A percentile compares a stretch with the other conserved stretches of the same genome.
Evolutionary conservation across 441 rosid genomes (phyloP).

Genomic region (Capsella rubella): DNA sequence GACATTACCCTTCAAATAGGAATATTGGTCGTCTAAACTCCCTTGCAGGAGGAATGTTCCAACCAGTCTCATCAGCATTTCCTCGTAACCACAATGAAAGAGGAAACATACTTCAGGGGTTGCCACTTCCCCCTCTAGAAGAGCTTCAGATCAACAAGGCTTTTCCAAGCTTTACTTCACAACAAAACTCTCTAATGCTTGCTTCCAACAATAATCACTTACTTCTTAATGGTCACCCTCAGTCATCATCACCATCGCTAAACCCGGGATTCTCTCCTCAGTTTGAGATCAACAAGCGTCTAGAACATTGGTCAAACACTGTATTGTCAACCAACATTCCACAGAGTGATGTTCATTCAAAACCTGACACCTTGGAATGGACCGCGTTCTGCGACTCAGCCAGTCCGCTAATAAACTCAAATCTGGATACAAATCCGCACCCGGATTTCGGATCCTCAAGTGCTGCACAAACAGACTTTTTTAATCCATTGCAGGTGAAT

Average conservation of each 20-base stretch:
- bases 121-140: constrained; percentile 64
- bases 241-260: constrained; percentile 37
- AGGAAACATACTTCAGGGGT: constrained; percentile 66
- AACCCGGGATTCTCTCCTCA: constrained; percentile 53
- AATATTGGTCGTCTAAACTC: constrained; percentile 69
- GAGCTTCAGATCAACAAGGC: constrained; percentile 54
- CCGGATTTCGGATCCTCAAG: constrained; percentile 47
- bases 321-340: constrained; percentile 46
- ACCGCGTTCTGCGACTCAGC: constrained; percentile 42
- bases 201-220: constrained; percentile 46
- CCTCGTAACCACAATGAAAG: constrained; percentile 49
- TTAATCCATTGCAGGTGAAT: constrained; percentile 48
- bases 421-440: constrained; percentile 44
- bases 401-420: constrained; percentile 29
- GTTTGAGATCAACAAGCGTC: constrained; percentile 48
- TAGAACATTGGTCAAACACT: constrained; percentile 57
- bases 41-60: constrained; percentile 58
- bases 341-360: constrained; percentile 25
- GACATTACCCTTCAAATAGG: constrained; percentile 61
- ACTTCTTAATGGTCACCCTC: constrained; percentile 20
- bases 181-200: constrained; percentile 51
- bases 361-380: constrained; percentile 42
- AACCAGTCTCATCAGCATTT: constrained; percentile 43
- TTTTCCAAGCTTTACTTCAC: constrained; percentile 53
- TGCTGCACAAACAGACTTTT: constrained; percentile 47